Evolutionary conservation across 2,329 filamentous ascomycete genomes (phyloP).

Genomic region (Ophiostoma novo-ulmi): DNA sequence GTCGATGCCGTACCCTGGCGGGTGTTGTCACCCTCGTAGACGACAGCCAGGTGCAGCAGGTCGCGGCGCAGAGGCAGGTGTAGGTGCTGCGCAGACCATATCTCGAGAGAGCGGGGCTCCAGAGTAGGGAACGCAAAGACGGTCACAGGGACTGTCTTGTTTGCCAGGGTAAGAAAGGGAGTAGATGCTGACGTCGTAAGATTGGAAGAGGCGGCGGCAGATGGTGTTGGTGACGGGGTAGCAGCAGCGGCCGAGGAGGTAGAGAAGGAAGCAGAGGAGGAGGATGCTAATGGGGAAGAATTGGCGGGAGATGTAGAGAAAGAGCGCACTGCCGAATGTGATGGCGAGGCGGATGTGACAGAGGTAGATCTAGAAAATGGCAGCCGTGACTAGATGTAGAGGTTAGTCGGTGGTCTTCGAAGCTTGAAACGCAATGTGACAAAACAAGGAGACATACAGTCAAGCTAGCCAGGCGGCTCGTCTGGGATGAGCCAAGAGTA

Average conservation of each 20-base stretch:
- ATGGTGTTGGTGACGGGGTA: background rate
- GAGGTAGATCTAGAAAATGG: background rate
- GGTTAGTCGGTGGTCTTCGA: background rate
- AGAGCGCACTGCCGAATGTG: background rate
- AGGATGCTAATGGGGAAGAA: background rate
- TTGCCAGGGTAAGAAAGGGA: conserved; percentile 30
- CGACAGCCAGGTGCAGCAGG: conserved; percentile 83
- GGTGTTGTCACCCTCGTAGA: conserved; percentile 86
- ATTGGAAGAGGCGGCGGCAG: background rate
- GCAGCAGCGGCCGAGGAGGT: conserved; percentile 9
- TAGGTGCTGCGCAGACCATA: conserved; percentile 78
- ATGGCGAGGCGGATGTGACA: conserved; percentile 5
- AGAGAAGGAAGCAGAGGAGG: conserved; percentile 7
- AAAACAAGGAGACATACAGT: background rate
- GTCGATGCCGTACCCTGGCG: conserved; percentile 79
- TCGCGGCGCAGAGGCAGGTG: conserved; percentile 82
- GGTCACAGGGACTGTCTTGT: conserved; percentile 76
- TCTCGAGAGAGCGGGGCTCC: conserved; percentile 72
- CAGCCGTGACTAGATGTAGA: background rate
- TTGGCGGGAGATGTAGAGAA: conserved; percentile 3
- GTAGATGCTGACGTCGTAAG: background rate
- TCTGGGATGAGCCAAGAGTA: conserved; percentile 13
- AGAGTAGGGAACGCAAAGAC: conserved; percentile 86
- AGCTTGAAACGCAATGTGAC: background rate
- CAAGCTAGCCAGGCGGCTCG: conserved; percentile 11